These are phyloP conservation scores for Zymoseptoria crescenta DNA, from an alignment of 2,329 filamentous ascomycete genomes.

Conservation along the genomic window DNA sequence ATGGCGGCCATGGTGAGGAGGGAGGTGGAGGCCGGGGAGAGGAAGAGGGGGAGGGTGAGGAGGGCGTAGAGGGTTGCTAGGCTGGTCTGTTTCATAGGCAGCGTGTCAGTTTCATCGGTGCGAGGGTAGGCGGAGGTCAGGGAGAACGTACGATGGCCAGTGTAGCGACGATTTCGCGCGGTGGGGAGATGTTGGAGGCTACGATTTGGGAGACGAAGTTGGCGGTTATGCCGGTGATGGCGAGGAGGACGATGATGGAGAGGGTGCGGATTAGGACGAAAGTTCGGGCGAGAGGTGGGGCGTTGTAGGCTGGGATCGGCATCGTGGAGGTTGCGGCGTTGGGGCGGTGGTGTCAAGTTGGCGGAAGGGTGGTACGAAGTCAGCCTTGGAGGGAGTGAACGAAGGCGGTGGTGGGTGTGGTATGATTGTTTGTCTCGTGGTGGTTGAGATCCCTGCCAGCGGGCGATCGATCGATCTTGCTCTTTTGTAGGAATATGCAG, in stretches of 20 bases:
- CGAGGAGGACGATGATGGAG: conserved; percentile 63
- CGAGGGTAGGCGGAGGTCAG: conserved; percentile 8
- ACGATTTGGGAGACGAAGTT: conserved; percentile 78
- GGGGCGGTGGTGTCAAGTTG: conserved; percentile 1
- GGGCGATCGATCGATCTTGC: conserved; percentile 14
- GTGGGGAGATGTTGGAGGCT: conserved; percentile 54
- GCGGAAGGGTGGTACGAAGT: conserved; percentile 4
- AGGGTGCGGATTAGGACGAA: conserved; percentile 67
- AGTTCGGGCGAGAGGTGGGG: conserved; percentile 60
- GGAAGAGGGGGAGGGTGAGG: conserved; percentile 65
- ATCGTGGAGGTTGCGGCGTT: conserved; percentile 25
- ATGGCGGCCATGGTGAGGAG: conserved; percentile 62
- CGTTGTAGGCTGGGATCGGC: conserved; percentile 56
- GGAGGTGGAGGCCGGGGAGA: conserved; percentile 68
- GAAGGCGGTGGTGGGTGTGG: not conserved
- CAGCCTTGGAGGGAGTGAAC: conserved; percentile 3
- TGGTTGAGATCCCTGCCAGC: conserved; percentile 19
- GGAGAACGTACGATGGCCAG: conserved; percentile 64
- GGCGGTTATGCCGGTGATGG: conserved; percentile 70
- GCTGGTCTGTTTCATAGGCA: conserved; percentile 50
- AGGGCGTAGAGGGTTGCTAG: conserved; percentile 69
- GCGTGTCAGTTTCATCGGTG: not conserved
- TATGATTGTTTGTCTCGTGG: conserved; percentile 3
- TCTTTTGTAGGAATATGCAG: not conserved
- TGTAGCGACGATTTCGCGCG: conserved; percentile 67